These are phyloP conservation scores for Murraya koenigii DNA, from an alignment of 345 rosid species.

Conservation along the genomic window DNA sequence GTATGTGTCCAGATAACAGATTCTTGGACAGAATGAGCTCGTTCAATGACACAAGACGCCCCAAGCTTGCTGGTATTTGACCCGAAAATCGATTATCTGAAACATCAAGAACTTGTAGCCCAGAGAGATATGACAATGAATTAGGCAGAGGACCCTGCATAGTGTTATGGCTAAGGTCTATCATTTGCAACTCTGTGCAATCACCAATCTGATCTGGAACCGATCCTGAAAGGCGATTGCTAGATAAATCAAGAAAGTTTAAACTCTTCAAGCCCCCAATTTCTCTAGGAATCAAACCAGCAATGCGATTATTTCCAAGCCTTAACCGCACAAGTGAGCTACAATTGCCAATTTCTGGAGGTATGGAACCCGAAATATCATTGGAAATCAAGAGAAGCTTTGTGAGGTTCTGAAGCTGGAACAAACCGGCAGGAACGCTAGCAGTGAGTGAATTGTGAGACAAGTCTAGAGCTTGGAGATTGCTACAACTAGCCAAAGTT, in stretches of 20 bases:
- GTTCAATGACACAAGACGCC: slow-evolving; percentile 61
- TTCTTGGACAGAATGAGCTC: slow-evolving; percentile 68
- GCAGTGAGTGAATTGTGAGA: slow-evolving; percentile 82
- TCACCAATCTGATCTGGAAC: slow-evolving; percentile 75
- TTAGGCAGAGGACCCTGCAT: slow-evolving; percentile 63
- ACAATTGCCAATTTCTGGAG: slow-evolving; percentile 70
- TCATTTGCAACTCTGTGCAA: slow-evolving; percentile 72
- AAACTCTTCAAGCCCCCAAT: slow-evolving; percentile 61
- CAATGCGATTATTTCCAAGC: slow-evolving; percentile 68
- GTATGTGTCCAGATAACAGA: slow-evolving; percentile 66
- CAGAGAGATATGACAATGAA: slow-evolving; percentile 57
- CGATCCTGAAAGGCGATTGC: slow-evolving; percentile 63
- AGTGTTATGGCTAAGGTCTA: slow-evolving; percentile 75
- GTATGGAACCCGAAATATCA: slow-evolving; percentile 67
- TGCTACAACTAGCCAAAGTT: slow-evolving; percentile 50
- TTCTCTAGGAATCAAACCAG: slow-evolving; percentile 65
- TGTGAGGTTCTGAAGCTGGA: slow-evolving; percentile 73
- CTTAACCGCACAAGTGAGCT: slow-evolving; percentile 71
- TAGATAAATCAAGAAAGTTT: slow-evolving; percentile 72
- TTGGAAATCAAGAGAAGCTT: slow-evolving; percentile 74
- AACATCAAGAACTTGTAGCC: slow-evolving; percentile 75
- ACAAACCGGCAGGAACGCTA: slow-evolving; percentile 65
- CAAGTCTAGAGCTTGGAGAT: slow-evolving; percentile 78
- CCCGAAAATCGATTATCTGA: slow-evolving; percentile 59
- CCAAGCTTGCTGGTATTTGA: slow-evolving; percentile 69